Percentiles rank a stretch among this genome's conserved stretches.
Evolutionary conservation across 768 basidiomycete species (phyloP).

Genomic region (Naganishia antarctica): DNA sequence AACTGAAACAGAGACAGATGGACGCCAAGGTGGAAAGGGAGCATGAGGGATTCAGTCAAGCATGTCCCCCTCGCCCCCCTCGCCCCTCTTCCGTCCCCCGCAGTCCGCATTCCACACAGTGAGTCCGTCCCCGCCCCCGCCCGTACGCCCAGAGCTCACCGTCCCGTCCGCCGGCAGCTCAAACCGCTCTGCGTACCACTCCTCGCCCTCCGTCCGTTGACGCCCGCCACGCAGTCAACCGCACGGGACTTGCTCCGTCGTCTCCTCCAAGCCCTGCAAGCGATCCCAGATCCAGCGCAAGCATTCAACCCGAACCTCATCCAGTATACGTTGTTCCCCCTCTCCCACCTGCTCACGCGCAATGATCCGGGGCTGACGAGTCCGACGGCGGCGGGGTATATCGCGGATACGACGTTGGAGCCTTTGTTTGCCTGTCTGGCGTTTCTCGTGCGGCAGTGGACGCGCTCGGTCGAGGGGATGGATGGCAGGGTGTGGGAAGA

Average conservation of each 20-base stretch:
- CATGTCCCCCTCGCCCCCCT: too few species aligned
- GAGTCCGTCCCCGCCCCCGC: too few species aligned
- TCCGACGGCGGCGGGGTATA: constrained; percentile 35
- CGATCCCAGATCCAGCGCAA: constrained; percentile 48
- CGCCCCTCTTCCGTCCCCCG: too few species aligned
- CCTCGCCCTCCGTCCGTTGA: constrained; percentile 64
- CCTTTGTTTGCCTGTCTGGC: constrained; percentile 61
- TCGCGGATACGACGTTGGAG: constrained; percentile 77
- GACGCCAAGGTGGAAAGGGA: too few species aligned
- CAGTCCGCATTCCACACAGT: too few species aligned
- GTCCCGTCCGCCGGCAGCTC: constrained; percentile 36
- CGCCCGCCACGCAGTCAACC: constrained; percentile 55
- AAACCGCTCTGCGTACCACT: constrained; percentile 78
- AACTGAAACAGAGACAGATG: too few species aligned
- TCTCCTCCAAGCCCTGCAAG: constrained; percentile 55
- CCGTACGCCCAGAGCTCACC: too few species aligned
- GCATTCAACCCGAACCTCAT: constrained; percentile 60
- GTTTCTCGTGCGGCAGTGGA: constrained; percentile 71
- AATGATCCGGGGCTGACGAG: constrained; percentile 55
- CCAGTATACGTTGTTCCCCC: constrained; percentile 79
- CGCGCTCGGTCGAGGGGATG: constrained; percentile 47
- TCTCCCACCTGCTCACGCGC: constrained; percentile 75
- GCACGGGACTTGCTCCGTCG: constrained; percentile 57
- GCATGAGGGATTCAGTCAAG: too few species aligned
- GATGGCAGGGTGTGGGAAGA: constrained; percentile 75